Percentiles rank a stretch among this genome's conserved stretches.
Evolutionary conservation across 176 grass and related monocot species (phyloP).

Genomic region (Melocanna baccifera): DNA sequence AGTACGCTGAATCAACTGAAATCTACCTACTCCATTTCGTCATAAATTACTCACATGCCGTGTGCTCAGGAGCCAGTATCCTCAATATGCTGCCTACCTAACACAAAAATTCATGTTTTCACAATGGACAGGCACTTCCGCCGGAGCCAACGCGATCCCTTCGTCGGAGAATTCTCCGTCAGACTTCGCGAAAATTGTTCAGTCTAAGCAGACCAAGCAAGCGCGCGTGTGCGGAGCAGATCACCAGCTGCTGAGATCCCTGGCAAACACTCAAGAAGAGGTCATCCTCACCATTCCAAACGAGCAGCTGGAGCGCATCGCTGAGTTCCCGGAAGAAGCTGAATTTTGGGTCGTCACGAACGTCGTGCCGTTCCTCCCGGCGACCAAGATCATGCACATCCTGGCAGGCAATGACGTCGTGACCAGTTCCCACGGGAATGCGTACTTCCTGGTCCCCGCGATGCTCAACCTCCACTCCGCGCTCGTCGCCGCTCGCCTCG

Average conservation of each 20-base stretch:
- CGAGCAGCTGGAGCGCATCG: slow-evolving; percentile 36
- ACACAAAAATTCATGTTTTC: background rate
- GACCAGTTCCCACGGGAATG: background rate
- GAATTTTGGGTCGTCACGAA: slow-evolving; percentile 30
- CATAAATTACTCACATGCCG: background rate
- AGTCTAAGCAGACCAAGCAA: slow-evolving; percentile 42
- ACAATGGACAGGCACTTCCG: background rate
- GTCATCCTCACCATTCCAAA: slow-evolving; percentile 41
- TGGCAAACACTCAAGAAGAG: slow-evolving; percentile 12
- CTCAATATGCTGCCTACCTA: background rate
- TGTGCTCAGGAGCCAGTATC: background rate
- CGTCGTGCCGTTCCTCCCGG: slow-evolving; percentile 38
- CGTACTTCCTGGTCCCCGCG: slow-evolving; percentile 34
- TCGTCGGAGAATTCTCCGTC: slow-evolving; percentile 27
- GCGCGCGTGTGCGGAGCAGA: slow-evolving; percentile 20
- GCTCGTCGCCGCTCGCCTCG: slow-evolving; percentile 29
- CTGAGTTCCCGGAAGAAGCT: slow-evolving; percentile 46
- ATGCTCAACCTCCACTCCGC: slow-evolving; percentile 40
- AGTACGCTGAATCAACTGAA: background rate
- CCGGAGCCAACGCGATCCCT: background rate
- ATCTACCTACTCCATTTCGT: background rate
- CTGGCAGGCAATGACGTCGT: slow-evolving; percentile 20
- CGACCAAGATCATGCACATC: slow-evolving; percentile 38
- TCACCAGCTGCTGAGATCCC: background rate
- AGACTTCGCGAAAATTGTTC: slow-evolving; percentile 26